These are phyloP conservation scores for Zymoseptoria pseudotritici DNA, from an alignment of 2,329 filamentous ascomycete genomes.

Conservation along the genomic window DNA sequence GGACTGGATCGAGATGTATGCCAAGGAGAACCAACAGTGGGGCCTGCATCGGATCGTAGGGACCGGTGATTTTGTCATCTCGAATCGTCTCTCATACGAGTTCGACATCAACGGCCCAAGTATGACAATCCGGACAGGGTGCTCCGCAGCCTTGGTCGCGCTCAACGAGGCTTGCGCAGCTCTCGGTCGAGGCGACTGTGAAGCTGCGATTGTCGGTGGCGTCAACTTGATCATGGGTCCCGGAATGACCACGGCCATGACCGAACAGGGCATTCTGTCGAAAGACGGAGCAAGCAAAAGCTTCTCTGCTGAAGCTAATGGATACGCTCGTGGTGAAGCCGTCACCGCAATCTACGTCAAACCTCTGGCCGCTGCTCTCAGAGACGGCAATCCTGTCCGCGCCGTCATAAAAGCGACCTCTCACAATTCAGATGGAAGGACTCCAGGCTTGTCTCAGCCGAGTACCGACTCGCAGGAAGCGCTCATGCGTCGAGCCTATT, in stretches of 20 bases:
- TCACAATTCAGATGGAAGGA: conserved; percentile 6
- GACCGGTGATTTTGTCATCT: conserved; percentile 4
- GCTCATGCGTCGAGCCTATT: conserved; percentile 32
- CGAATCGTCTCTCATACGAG: conserved; percentile 17
- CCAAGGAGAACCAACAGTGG: conserved; percentile 3
- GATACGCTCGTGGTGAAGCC: conserved; percentile 48
- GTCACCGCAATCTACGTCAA: conserved; percentile 47
- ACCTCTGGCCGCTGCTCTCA: conserved; percentile 36
- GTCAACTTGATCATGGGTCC: conserved; percentile 19
- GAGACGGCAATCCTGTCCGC: conserved; percentile 9
- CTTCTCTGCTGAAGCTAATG: conserved; percentile 36
- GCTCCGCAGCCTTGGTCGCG: conserved; percentile 34
- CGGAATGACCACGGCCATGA: conserved; percentile 16
- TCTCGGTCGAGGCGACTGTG: conserved; percentile 20
- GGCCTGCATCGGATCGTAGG: conserved; percentile 12
- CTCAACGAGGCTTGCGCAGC: conserved; percentile 25
- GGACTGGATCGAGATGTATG: conserved; percentile 9
- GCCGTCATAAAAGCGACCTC: conserved; percentile 7
- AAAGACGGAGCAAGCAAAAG: conserved; percentile 20
- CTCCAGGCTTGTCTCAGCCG: conserved; percentile 37
- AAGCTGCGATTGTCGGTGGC: conserved; percentile 10
- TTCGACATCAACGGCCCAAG: conserved; percentile 11
- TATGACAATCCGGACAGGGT: conserved; percentile 34
- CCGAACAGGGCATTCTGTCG: conserved; percentile 25
- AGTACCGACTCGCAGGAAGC: conserved; percentile 29